Evolutionary conservation across 2,329 filamentous ascomycete genomes (phyloP), one percentile per base, ranked within the genome.

Genomic region (Aureobasidium sp.): DNA sequence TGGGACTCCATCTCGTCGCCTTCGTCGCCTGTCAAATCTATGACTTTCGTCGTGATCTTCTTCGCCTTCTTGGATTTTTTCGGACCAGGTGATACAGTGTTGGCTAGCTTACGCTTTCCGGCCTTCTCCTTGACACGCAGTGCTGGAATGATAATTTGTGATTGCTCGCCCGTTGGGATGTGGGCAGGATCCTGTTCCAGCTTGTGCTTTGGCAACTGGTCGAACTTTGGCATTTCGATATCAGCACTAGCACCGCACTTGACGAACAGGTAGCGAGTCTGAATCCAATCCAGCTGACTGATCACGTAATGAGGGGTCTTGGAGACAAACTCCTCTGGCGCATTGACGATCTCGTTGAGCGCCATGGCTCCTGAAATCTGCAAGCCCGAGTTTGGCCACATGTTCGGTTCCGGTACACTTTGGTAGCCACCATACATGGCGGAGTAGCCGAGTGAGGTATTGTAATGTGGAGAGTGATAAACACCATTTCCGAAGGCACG

Each of bases 341-440:
- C 78, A 69, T 96, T 96, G 67, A 95, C 84, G 46, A 96, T 84
- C 70, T 96, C 92, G 67, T 92, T 94, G 47, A 96, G 75, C 33
- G 89, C 88, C 46, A 96, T 74, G 0, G 86, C 86, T 0, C 67
- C 67, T 0, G 64, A 67, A 25, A 90, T 77, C 11, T 80, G 77
- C 33, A 96, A 75, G 10, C 79, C 74, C 23, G 89, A 94, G 38
- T 81, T 79, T 1, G 82, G 79, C 92, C 91, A 94, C 60, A 17
- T 31, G 25, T 25, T 19, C 21, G 31, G 25, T 27, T 13, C 35
- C 31, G 37, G 23, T 2, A 35, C 21, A n/a, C 35, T 25, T 6
- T 38, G 13, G 64, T 13, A 33, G n/a, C n/a, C n/a, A n/a, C n/a
- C n/a, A 8, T 29, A 9, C 15, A 59, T 47, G 11, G 60, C 42